Conservation (phyloP, 306 rosid genomes). For the Trifolium pratense region DNA sequence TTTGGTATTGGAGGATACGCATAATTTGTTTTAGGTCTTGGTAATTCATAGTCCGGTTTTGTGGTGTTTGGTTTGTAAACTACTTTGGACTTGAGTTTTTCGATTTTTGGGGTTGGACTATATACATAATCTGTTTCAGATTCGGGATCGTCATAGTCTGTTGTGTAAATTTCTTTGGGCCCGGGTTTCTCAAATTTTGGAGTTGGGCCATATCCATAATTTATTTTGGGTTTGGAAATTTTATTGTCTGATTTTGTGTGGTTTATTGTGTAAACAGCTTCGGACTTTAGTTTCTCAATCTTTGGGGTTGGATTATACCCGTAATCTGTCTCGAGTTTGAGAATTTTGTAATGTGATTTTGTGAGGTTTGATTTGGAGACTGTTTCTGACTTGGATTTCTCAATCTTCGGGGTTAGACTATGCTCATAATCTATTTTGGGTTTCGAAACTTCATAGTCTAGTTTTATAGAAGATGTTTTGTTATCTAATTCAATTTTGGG, state of each 20-base stretch:
- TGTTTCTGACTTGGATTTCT: background rate
- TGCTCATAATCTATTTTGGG: background rate
- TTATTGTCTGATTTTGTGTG: background rate
- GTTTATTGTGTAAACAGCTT: background rate
- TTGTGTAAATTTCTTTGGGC: background rate
- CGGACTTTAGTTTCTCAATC: background rate
- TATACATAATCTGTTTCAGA: background rate
- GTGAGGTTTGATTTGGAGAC: background rate
- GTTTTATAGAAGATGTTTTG: background rate
- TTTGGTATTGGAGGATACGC: background rate
- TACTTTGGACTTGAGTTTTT: background rate
- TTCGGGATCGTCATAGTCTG: background rate
- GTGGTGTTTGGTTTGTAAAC: background rate
- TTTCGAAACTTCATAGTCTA: background rate
- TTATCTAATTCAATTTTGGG: background rate
- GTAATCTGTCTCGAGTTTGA: slow-evolving; percentile 8
- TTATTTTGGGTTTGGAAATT: background rate
- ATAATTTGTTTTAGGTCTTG: background rate
- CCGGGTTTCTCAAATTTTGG: background rate
- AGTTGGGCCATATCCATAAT: background rate
- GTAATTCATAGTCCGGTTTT: background rate
- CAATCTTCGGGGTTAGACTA: background rate
- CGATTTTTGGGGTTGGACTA: background rate
- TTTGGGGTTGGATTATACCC: background rate
- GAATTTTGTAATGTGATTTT: background rate